Base-by-base conservation (phyloP, 345 rosid genomes). In the Xanthoceras sorbifolium region DNA sequence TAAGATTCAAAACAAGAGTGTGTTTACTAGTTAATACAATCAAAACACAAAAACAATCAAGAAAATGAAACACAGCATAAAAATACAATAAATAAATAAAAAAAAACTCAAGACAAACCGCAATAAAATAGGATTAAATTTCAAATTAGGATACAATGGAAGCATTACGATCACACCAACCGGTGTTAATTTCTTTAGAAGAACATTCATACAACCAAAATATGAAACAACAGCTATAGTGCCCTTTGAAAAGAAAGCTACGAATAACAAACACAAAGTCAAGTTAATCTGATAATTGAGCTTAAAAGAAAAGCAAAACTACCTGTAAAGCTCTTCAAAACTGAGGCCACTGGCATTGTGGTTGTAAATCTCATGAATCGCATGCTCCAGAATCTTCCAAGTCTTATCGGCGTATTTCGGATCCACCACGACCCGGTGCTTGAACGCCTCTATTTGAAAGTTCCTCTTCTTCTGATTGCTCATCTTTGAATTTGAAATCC, bases 261-360 rank as follows among this genome's bases (percentile, higher is more conserved):
- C n/a, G 25, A 44, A 66, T 14, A 72, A 64, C 6, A 31, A 44
- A 42, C 63, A 29, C 15, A 31, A 31, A 50, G 46, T 20, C 6
- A 54, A 6, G 22, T 12, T 17, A n/a, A 32, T 20, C 22, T 4
- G 64, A 52, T 31, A 34, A 9, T 31, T 17, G 17, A 34, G 6
- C 42, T 55, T n/a, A 15, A 26, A 22, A 18, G 64, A 65, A 32
- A 34, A 26, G 32, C 36, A 44, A 25, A 52, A 36, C 38, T 29
- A 96, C 98, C 99, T 92, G 80, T 96, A 96, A 64, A 96, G 98
- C 87, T 96, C 98, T 82, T 96, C 99, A 75, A 96, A 96, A 46
- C 97, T 93, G 76, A 96, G 98, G 65, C 98, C 98, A 71, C 98
- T 93, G 60, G 99, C 98, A 69, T 96, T 94, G 76, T 96, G 99